Base-by-base conservation (phyloP, 345 rosid genomes). In the Laguncularia racemosa region DNA sequence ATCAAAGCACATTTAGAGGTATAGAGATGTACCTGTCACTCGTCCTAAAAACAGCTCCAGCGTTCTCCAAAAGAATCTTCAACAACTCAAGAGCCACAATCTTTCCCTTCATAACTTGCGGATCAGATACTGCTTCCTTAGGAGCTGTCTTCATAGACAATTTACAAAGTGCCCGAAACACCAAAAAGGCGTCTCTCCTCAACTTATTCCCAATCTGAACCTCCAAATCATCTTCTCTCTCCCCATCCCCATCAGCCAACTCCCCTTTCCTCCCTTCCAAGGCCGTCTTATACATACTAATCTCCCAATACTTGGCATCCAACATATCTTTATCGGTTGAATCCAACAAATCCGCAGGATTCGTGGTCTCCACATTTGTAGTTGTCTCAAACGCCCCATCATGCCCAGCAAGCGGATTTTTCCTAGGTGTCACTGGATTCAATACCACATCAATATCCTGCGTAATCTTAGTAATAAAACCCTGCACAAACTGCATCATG, bases 241-340 rank as follows among this genome's bases (percentile, higher is more conserved):
- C 99, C 49, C 63, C 72, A 68, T 90, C 96, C 38, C 97, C 97
- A 40, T 85, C 97, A 2, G 84, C 89, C 69, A 93, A 78, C 67
- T 93, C 99, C 33, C 99, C 99, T 77, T 93, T 93, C 66, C 99
- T 79, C 65, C 96, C 99, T 74, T 93, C 99, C 63, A 93, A 76
- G 2, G 99, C 99, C 0, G 97, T 85, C 78, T 93, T 93, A 48
- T 93, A 93, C 97, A 93, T 90, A 68, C 99, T 93, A 67, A 93
- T 90, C 89, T 93, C 99, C 99, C 99, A 93, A 75, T 93, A 93
- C 75, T 93, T 93, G 20, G 99, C 99, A 71, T 93, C 99, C 71
- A 93, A 64, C 99, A 90, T 90, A 60, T 90, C 97, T 82, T 87
- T 90, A 61, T 87, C 97, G 0, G 87, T 82, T 2, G 87, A 82